Evolutionary conservation across 148 eudicot genomes (phyloP).

Genomic region (Simmondsia chinensis): DNA sequence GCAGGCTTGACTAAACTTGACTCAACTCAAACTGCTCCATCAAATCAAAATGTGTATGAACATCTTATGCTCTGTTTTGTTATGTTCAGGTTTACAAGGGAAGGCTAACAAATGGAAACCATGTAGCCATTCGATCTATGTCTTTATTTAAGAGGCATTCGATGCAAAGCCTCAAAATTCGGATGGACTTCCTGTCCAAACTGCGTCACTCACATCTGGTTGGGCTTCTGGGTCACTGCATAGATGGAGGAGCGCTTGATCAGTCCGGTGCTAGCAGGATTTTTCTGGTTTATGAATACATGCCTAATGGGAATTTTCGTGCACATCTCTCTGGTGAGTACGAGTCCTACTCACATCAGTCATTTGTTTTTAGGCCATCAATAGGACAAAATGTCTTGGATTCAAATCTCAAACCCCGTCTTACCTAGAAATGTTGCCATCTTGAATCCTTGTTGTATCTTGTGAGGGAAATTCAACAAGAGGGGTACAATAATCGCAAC

Average conservation of each 20-base stretch:
- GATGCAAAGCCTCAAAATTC: constrained; percentile 46
- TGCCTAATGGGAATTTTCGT: constrained; percentile 43
- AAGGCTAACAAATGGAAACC: constrained; percentile 42
- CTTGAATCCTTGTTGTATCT: too few relatives aligned
- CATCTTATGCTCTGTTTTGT: too few relatives aligned
- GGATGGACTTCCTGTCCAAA: constrained; percentile 63
- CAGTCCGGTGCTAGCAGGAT: constrained; percentile 31
- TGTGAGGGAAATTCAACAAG: too few relatives aligned
- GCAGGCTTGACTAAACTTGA: too few relatives aligned
- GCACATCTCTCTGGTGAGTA: constrained; percentile 45
- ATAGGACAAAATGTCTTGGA: too few relatives aligned
- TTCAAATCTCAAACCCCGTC: background rate
- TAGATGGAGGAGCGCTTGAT: constrained; percentile 21
- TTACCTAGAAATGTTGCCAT: too few relatives aligned
- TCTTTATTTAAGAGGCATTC: constrained; percentile 41
- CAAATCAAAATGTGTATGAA: too few relatives aligned
- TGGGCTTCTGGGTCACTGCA: constrained; percentile 65
- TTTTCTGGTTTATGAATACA: constrained; percentile 57
- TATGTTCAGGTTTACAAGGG: constrained; percentile 62
- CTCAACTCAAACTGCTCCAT: too few relatives aligned
- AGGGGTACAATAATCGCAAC: too few relatives aligned
- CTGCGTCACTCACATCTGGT: constrained; percentile 59
- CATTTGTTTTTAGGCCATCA: background rate
- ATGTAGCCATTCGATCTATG: constrained; percentile 54
- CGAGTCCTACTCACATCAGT: background rate